Conservation (phyloP, 768 basidiomycete genomes). For the Hortiboletus campestris region DNA sequence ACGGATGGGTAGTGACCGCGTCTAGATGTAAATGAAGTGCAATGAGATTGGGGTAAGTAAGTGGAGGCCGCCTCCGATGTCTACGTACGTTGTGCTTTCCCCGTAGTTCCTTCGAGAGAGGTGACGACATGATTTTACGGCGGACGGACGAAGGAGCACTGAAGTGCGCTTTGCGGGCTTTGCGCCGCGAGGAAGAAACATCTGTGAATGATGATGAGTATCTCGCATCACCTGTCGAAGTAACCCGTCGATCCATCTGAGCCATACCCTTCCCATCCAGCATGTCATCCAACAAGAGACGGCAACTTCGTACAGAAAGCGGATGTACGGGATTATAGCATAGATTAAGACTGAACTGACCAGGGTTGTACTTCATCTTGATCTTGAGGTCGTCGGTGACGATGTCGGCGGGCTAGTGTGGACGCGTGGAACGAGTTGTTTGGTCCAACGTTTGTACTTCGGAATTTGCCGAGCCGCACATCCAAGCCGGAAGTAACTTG, state of each 20-base stretch:
- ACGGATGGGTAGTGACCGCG: slow-evolving; percentile 90
- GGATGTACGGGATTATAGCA: slow-evolving; percentile 15
- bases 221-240: slow-evolving; percentile 10
- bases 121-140: slow-evolving; percentile 97
- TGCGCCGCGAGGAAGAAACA: slow-evolving; percentile 92
- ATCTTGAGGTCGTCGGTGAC: slow-evolving; percentile 63
- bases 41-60: background rate
- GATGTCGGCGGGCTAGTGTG: slow-evolving; percentile 38
- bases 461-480: slow-evolving; percentile 22
- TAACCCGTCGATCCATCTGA: slow-evolving; percentile 41
- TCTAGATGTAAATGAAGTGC: slow-evolving; percentile 39
- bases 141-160: slow-evolving; percentile 90
- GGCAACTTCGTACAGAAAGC: slow-evolving; percentile 25
- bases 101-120: slow-evolving; percentile 93
- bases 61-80: background rate
- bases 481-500: background rate
- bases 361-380: slow-evolving; percentile 80
- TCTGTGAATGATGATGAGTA: slow-evolving; percentile 50
- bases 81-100: slow-evolving; percentile 81
- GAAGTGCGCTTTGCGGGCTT: slow-evolving; percentile 98
- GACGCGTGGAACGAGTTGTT: slow-evolving; percentile 26
- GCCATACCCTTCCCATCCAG: slow-evolving; percentile 49
- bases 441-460: slow-evolving; percentile 37
- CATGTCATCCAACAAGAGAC: slow-evolving; percentile 35
- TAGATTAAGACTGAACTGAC: slow-evolving; percentile 48